Evolutionary conservation across 1,284 basidiomycete species (phyloP), one percentile per base, ranked within the genome.

Genomic region (Moesziomyces parantarcticus): DNA sequence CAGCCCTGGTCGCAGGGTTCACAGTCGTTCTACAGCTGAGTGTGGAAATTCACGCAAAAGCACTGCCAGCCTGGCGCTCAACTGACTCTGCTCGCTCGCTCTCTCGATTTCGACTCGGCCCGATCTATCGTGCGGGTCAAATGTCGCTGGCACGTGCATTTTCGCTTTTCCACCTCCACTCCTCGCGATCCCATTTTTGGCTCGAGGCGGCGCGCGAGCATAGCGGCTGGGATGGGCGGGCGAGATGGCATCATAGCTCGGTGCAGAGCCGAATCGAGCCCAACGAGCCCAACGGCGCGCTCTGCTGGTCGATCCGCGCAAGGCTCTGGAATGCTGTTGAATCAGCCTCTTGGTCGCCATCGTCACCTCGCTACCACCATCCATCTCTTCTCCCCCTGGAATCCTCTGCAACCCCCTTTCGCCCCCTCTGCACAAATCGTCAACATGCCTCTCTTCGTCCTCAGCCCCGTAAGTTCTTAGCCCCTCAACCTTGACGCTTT

Each of bases 381-480:
- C 41, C 23, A 23, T 16, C 43, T 23, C 22, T 9, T 5, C 13
- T 3, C 23, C 34, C 13, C 16, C 34, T 36, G 34, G 14, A 36
- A 36, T n/a, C 23, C 11, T 29, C 29, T 8, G 8, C 8, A 20
- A 21, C 21, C 26, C 43, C 22, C 45, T n/a, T 10, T 8, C 16
- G 26, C 46, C 25, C 32, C 49, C 39, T 21, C 34, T 26, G 29
- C 25, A 26, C 21, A 13, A 18, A 18, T 41, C 55, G 29, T 13
- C 6, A 57, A 14, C n/a, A 82, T 83, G 81, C 81, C 81, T 77
- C 80, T 83, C 66, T 83, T 83, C 71, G 81, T 83, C 48, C 76
- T 83, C 52, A 76, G 74, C 62, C 73, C 73, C 42, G 71, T 76
- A 59, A 76, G 74, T 18, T 29, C 26, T 1, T 16, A 36, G 6